Evolutionary conservation across 108 stramenopile species (phyloP).

Genomic region (Skeletonema grethae): DNA sequence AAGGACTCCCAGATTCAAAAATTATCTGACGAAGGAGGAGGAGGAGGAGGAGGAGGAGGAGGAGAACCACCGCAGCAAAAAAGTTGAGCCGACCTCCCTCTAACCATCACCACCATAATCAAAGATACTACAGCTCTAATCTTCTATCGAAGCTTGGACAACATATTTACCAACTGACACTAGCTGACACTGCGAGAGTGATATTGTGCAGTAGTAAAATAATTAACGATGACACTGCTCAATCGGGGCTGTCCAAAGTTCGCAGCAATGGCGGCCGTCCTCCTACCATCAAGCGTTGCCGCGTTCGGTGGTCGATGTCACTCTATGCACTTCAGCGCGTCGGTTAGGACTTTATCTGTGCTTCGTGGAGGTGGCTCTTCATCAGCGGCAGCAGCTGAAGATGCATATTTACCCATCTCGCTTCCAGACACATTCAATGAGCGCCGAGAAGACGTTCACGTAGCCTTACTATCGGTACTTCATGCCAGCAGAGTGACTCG

Average conservation of each 20-base stretch:
- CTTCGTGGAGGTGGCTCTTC: not conserved
- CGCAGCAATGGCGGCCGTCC: not conserved
- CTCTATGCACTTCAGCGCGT: not conserved
- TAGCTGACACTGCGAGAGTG: too few species aligned
- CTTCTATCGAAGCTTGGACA: too few species aligned
- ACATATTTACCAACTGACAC: too few species aligned
- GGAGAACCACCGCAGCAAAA: too few species aligned
- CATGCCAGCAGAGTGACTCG: constrained; percentile 46
- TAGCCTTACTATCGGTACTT: constrained; percentile 46
- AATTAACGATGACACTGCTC: not conserved
- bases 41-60: too few species aligned
- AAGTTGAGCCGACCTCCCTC: too few species aligned
- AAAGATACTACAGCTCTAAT: too few species aligned
- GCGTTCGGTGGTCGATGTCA: not conserved
- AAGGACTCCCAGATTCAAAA: too few species aligned
- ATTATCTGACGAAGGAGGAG: too few species aligned
- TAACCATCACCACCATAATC: too few species aligned
- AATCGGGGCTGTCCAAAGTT: not conserved
- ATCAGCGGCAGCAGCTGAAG: not conserved
- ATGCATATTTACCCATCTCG: not conserved
- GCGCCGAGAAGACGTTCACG: constrained; percentile 25
- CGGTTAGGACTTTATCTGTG: not conserved
- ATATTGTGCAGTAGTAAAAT: too few species aligned
- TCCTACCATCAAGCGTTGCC: not conserved
- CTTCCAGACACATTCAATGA: constrained; percentile 16